These are phyloP conservation scores for Pseudohyphozyma bogoriensis DNA, from an alignment of 768 basidiomycete species.

Conservation along the genomic window DNA sequence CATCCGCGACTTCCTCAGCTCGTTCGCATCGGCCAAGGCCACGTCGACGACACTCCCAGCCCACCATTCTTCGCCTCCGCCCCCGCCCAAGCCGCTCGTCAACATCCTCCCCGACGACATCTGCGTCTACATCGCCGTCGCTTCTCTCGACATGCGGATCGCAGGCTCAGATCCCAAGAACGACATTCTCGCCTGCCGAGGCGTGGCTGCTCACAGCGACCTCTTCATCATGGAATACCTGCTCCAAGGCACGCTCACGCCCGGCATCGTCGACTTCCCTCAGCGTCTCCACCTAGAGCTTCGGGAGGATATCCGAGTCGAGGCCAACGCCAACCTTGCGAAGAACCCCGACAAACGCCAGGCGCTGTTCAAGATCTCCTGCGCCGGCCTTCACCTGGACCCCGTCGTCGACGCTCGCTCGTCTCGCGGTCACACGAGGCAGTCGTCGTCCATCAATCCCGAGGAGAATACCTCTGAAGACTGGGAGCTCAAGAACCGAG, in stretches of 20 bases:
- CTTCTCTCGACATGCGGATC: conserved; percentile 55
- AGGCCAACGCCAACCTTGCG: conserved; percentile 34
- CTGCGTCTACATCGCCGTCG: conserved; percentile 50
- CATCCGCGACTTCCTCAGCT: conserved; percentile 46
- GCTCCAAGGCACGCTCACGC: conserved; percentile 36
- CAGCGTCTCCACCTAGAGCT: conserved; percentile 35
- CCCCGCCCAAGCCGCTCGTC: conserved; percentile 29
- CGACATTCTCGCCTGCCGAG: conserved; percentile 55
- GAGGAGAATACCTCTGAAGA: background rate
- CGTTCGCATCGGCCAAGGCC: conserved; percentile 35
- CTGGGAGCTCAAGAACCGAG: conserved; percentile 30
- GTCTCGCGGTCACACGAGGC: background rate
- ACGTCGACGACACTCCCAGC: conserved; percentile 23
- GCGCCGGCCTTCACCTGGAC: conserved; percentile 16
- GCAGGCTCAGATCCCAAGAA: conserved; percentile 75
- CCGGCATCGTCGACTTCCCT: conserved; percentile 18
- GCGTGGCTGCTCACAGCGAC: conserved; percentile 52
- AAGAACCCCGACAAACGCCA: background rate
- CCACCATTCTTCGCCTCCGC: background rate
- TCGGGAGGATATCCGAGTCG: conserved; percentile 34
- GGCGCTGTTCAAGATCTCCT: conserved; percentile 14
- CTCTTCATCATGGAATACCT: conserved; percentile 52
- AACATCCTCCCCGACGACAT: conserved; percentile 50
- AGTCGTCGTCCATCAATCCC: background rate
- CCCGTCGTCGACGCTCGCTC: conserved; percentile 28